Evolutionary conservation across 2,329 filamentous ascomycete genomes (phyloP).

Genomic region (Ustulina deusta): DNA sequence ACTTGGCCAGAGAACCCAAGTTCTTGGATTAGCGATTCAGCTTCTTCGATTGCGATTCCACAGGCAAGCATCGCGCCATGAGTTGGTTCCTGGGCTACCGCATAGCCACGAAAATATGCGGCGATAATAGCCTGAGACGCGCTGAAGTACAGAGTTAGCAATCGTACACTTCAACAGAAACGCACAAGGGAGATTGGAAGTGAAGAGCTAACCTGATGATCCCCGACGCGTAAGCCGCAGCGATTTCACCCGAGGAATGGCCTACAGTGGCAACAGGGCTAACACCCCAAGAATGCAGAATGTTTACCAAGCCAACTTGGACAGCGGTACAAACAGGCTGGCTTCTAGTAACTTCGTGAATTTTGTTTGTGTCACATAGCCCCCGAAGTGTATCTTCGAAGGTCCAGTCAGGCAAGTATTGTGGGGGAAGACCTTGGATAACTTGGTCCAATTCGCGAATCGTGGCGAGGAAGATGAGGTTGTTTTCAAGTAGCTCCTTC

Average conservation of each 20-base stretch:
- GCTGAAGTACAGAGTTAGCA: conserved; percentile 44
- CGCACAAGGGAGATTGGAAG: neutral
- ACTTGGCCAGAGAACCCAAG: neutral
- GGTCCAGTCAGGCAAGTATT: neutral
- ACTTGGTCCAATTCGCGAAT: neutral
- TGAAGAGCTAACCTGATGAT: too few species aligned
- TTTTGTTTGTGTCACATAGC: neutral
- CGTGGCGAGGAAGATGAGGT: neutral
- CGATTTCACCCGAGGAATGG: conserved; percentile 6
- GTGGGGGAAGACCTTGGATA: neutral
- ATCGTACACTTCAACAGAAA: too few species aligned
- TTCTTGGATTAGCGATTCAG: conserved; percentile 6
- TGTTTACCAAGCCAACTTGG: neutral
- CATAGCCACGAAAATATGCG: conserved; percentile 42
- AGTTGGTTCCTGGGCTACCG: neutral
- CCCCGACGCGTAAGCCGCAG: neutral
- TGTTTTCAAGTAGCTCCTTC: neutral
- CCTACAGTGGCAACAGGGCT: neutral
- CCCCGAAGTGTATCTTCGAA: neutral
- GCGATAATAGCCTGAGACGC: conserved; percentile 39
- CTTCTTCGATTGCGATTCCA: neutral
- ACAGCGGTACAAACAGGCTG: neutral
- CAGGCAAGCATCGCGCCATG: conserved; percentile 44
- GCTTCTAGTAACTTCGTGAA: neutral
- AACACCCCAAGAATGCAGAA: neutral